Evolutionary conservation across 1,139 yeast genomes (phyloP), one percentile per base, ranked within the genome.

Genomic region (Candida labiduridarum): DNA sequence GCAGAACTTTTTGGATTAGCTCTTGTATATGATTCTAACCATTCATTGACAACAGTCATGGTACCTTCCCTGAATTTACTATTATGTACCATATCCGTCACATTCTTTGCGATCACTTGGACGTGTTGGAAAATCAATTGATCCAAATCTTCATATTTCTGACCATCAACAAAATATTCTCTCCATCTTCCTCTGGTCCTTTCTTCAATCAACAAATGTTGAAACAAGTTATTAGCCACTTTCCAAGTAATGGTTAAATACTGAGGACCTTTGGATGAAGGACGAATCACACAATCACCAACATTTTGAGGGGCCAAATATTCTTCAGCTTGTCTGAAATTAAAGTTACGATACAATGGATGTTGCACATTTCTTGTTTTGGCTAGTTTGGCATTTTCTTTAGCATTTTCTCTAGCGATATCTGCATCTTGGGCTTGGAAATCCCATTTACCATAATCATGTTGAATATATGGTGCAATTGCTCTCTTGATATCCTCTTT

Each of bases 231-330:
- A 62, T 89, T 94, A 53, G 90, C 94, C 38, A 95, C 92, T 66
- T 94, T 94, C 98, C 99, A 94, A 0, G 99, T 94, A 39, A 92
- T 87, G 1, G 97, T 92, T 59, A 94, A 79, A 67, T 84, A 97
- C 57, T 89, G 88, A 41, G 83, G 79, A 34, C 99, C 99, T 55
- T 86, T 84, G 7, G 96, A 89, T 1, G 97, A 91, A 10, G 98
- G 99, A 59, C 99, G 83, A 51, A 94, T 89, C 31, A 95, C 96
- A 71, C 91, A 83, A 61, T 90, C 97, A 46, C 99, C 99, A 53
- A 92, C 86, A 44, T 85, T 83, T 66, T 88, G 82, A 14, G 96
- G 89, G 11, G 97, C 97, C 62, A 94, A 78, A 61, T 80, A 92
- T 61, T 89, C 96, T 68, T 94, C 98, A 0, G 99, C 98, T 71